Evolutionary conservation across 2,329 filamentous ascomycete species (phyloP), one percentile per base, ranked within the genome.

Genomic region (Diaporthe sp.): DNA sequence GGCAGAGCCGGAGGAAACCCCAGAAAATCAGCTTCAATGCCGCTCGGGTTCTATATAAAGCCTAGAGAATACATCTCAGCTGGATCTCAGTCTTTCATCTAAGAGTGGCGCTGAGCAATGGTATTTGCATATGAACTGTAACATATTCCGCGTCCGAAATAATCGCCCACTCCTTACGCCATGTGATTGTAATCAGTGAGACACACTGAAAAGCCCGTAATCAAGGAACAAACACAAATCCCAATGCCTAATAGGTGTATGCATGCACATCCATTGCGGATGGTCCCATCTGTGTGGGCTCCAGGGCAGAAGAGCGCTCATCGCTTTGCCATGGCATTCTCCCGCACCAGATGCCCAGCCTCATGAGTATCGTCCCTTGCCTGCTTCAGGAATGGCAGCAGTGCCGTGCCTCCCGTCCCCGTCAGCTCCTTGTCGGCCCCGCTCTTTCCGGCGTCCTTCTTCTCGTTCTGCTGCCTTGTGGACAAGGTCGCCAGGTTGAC

Each of bases 301-400:
- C n/a, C n/a, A n/a, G n/a, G n/a, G n/a, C n/a, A n/a, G n/a, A n/a
- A 53, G 32, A 30, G 44, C 2, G n/a, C 59, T 69, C 53, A 47
- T 37, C 30, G 42, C 35, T 25, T 58, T 8, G 42, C 22, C 53
- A 73, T 69, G 30, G 37, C 51, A 8, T 53, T 51, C 32, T 69
- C 53, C 53, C 72, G 65, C 19, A 75, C 74, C 44, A 73, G 27
- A 13, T 61, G 68, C 0, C 84, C 85, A 3, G 85, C 85, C 27
- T 79, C 78, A 2, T 75, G 76, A 0, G 96, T 98, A 86, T 98
- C 96, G 80, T 98, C 94, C 25, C 96, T 88, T 4, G 94, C 93
- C 83, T 97, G 94, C 83, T 95, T 97, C 76, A 98, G 83, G 82
- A 98, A 98, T 0, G 96, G 94, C 73, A 98, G 93, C 70, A 98